Conservation (phyloP, 352 stramenopile genomes). For the Aphanomyces stellatus region DNA sequence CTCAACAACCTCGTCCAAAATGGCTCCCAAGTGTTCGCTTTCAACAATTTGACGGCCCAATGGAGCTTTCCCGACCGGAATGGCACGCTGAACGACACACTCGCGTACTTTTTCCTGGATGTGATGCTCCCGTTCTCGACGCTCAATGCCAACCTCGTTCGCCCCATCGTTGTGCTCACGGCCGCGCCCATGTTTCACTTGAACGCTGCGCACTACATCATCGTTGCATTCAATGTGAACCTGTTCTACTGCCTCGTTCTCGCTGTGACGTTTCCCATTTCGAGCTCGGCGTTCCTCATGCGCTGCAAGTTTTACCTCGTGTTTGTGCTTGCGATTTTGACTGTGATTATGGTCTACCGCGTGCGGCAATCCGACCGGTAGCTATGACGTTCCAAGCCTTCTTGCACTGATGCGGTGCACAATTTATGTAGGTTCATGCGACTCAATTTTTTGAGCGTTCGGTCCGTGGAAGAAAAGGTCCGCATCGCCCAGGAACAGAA, state of each 20-base stretch:
- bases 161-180: slow-evolving; percentile 50
- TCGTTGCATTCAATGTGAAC: slow-evolving; percentile 51
- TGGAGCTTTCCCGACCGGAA: slow-evolving; percentile 59
- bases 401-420: no score
- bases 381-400: no score
- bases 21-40: slow-evolving; percentile 1
- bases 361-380: slow-evolving; percentile 58
- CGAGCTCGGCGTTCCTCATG: slow-evolving; percentile 46
- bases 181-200: slow-evolving; percentile 64
- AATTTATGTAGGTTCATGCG: slow-evolving; percentile 40
- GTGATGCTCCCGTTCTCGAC: slow-evolving; percentile 58
- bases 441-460: slow-evolving; percentile 65
- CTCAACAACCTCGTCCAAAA: slow-evolving; percentile 10
- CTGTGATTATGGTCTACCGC: slow-evolving; percentile 48
- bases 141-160: slow-evolving; percentile 59
- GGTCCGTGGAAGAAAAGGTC: slow-evolving; percentile 58
- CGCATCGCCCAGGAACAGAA: slow-evolving; percentile 58
- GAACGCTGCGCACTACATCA: slow-evolving; percentile 59
- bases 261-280: slow-evolving; percentile 49
- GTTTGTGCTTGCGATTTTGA: slow-evolving; percentile 44
- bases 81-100: slow-evolving; percentile 32
- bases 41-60: slow-evolving; percentile 27
- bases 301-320: slow-evolving; percentile 67
- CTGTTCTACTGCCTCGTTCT: slow-evolving; percentile 58
- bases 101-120: slow-evolving; percentile 32